Conservation (phyloP, 1,284 basidiomycete species). For the Bjerkandera adusta region DNA sequence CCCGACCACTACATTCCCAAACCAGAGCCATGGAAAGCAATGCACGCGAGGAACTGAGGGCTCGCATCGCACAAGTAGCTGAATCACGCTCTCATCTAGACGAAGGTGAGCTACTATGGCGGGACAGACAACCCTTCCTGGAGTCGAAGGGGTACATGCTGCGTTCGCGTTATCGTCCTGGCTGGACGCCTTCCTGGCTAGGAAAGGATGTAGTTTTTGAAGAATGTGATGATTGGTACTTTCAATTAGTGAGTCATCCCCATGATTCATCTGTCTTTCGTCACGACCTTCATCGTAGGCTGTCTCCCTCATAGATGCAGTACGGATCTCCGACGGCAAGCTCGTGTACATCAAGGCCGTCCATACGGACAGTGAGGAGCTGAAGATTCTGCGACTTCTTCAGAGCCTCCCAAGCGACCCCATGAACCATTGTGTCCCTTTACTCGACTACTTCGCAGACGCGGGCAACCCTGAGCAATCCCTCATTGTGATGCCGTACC, state of each 20-base stretch:
- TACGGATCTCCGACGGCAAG: background rate
- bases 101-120: slow-evolving; percentile 6
- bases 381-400: no score
- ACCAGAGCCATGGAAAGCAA: background rate
- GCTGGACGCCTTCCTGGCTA: slow-evolving; percentile 11
- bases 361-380: no score
- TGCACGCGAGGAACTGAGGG: no score
- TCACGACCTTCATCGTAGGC: background rate
- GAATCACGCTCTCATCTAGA: no score
- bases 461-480: slow-evolving; percentile 4
- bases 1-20: background rate
- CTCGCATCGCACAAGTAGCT: no score
- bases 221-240: background rate
- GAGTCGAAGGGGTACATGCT: slow-evolving; percentile 9
- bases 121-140: slow-evolving; percentile 6
- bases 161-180: slow-evolving; percentile 5
- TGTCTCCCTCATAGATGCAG: background rate
- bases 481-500: slow-evolving; percentile 25
- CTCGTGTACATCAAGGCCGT: no score
- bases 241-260: background rate
- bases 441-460: slow-evolving; percentile 20
- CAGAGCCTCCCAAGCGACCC: background rate
- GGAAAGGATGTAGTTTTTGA: background rate
- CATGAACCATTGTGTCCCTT: slow-evolving; percentile 25
- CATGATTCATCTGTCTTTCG: background rate